A percentile compares a stretch with the other conserved stretches of the same genome.
Evolutionary conservation across 148 eudicot genomes (phyloP).

Genomic region (Chenopodium berlandieri): DNA sequence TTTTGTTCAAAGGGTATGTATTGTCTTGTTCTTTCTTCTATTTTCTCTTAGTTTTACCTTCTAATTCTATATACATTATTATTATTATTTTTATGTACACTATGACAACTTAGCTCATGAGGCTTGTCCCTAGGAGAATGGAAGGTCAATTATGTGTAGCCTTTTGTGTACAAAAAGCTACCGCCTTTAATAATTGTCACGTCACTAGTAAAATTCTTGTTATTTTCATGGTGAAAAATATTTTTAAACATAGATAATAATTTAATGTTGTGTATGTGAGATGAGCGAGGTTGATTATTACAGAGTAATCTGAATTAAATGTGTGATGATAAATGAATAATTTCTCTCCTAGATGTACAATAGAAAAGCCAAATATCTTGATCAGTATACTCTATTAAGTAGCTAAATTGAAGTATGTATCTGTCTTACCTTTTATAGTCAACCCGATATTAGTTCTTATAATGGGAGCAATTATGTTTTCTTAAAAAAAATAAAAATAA

Average conservation of each 20-base stretch:
- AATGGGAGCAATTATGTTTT: no score
- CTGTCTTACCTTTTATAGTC: neutral
- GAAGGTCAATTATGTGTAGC: neutral
- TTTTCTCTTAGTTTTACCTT: neutral
- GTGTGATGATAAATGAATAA: no score
- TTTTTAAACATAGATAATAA: no score
- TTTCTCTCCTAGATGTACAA: neutral
- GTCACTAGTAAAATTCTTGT: no score
- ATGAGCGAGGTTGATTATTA: no score
- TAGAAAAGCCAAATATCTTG: neutral
- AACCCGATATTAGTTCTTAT: no score
- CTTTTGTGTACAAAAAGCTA: neutral
- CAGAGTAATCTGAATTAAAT: no score
- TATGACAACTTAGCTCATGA: neutral
- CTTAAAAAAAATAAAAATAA: no score
- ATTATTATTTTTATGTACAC: neutral
- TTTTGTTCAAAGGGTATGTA: constrained; percentile 58
- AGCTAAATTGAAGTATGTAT: no score
- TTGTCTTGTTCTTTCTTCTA: neutral
- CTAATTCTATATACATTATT: neutral
- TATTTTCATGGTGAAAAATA: no score
- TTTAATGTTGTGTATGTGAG: neutral
- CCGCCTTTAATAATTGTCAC: no score
- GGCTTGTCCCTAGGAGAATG: neutral
- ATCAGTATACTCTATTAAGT: no score